Conservation (phyloP, 1,284 basidiomycete genomes). For the Cutaneotrichosporon sp. region DNA sequence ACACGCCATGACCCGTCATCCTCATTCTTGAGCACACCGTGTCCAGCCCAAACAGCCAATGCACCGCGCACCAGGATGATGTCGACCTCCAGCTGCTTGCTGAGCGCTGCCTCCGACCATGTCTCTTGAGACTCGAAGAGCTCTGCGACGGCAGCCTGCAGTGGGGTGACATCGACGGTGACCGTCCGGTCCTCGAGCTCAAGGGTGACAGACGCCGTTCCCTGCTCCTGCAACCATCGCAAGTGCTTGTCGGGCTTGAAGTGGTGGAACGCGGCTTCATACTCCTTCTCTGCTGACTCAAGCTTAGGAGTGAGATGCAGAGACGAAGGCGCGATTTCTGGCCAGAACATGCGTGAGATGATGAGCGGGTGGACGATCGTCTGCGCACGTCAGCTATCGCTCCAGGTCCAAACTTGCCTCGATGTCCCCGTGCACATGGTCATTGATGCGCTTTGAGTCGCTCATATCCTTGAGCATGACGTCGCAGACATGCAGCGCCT, state of each 20-base stretch:
- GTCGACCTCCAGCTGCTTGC: conserved; percentile 66
- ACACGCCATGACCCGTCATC: conserved; percentile 16
- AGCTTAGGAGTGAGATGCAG: conserved; percentile 82
- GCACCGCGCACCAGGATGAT: conserved; percentile 67
- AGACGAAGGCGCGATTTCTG: conserved; percentile 69
- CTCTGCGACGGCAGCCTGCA: conserved; percentile 87
- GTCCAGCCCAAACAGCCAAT: conserved; percentile 76
- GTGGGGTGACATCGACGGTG: conserved; percentile 72
- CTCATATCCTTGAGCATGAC: conserved; percentile 96
- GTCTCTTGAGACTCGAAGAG: conserved; percentile 72
- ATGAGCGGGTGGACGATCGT: conserved; percentile 78
- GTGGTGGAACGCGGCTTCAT: conserved; percentile 70
- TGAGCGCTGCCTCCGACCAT: conserved; percentile 59
- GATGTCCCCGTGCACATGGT: conserved; percentile 73
- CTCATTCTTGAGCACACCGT: conserved; percentile 63
- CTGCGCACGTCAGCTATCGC: conserved; percentile 49
- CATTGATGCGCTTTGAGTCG: conserved; percentile 84
- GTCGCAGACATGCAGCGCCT: conserved; percentile 86
- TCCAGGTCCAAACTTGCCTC: conserved; percentile 57
- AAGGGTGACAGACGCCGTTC: conserved; percentile 74
- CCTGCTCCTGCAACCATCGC: conserved; percentile 81
- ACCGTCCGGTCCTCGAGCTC: conserved; percentile 76
- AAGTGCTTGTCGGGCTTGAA: conserved; percentile 90
- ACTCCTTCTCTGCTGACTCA: conserved; percentile 67
- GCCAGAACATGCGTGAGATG: conserved; percentile 93